Base-by-base conservation (phyloP, 2,329 filamentous ascomycete species). In the Emergomyces africanus region DNA sequence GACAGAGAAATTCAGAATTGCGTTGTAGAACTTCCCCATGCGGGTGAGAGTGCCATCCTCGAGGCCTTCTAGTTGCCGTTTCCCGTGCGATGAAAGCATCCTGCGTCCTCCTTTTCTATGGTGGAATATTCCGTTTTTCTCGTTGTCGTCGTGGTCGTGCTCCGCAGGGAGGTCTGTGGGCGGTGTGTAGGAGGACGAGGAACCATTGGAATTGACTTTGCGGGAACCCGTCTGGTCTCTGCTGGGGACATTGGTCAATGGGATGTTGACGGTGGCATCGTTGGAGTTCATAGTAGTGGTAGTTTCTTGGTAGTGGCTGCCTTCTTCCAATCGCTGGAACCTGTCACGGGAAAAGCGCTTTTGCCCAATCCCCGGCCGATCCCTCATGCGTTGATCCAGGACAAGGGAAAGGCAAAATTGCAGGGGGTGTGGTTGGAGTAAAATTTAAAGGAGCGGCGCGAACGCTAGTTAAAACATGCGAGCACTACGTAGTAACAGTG, bases 1-100 rank as follows among this genome's bases (percentile, higher is more conserved):
- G 62, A 85, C 79, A 59, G 81, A 84, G 71, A 81, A 85, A 65
- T 84, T 79, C 64, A 83, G 71, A 58, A 86, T 77, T 66, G 80
- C 81, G 66, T 77, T 76, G 72, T 86, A 86, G 59, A 86, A 69
- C 62, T 74, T 77, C 55, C 83, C 83, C 76, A 85, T 81, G 54
- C 74, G 74, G 48, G 78, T 85, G 63, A 85, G 64, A 1, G 76
- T 80, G 60, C 81, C 79, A 64, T 83, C 79, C 57, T 82, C 79
- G 1, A 72, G 66, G 9, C 74, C 69, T 58, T 73, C 72, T 56
- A 64, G 70, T 57, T n/a, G n/a, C n/a, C 66, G 72, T 15, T 60
- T 63, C 10, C 58, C 33, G 2, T 67, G 66, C 46, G 65, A 67
- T 61, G 33, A 55, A 15, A 71, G 69, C 50, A 65, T 68, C 67